phyloP scores from a whole-genome alignment of 352 stramenopile species.

The Globisporangium splendens region DNA sequence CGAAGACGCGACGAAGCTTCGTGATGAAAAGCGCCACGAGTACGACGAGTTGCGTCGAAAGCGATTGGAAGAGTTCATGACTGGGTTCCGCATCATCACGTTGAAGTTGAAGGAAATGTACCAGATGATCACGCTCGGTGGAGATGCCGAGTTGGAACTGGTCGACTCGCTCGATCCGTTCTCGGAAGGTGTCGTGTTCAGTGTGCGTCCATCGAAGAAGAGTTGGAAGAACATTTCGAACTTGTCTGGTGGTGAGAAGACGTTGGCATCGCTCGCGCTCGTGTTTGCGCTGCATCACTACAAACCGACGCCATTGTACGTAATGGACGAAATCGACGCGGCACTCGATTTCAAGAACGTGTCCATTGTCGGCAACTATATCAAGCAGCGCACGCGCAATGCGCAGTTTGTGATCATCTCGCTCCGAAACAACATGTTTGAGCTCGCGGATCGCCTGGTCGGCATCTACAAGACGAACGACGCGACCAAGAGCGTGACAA shows the following conservation, averaged over 20 bases:
- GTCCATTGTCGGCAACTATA: slow-evolving; percentile 99
- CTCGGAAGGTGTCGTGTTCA: slow-evolving; percentile 99
- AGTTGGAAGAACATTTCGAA: slow-evolving; percentile 99
- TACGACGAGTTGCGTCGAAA: slow-evolving; percentile 97
- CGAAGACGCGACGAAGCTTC: slow-evolving; percentile 90
- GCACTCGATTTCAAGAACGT: slow-evolving; percentile 99
- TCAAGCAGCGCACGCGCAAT: slow-evolving; percentile 99
- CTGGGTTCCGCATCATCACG: slow-evolving; percentile 97
- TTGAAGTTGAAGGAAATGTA: slow-evolving; percentile 99
- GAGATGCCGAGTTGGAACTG: slow-evolving; percentile 98
- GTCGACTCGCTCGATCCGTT: slow-evolving; percentile 99
- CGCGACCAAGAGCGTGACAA: slow-evolving; percentile 98
- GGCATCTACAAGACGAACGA: slow-evolving; percentile 99
- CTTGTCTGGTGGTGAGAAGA: slow-evolving; percentile 98
- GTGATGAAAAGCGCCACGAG: slow-evolving; percentile 91
- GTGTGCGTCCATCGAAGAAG: slow-evolving; percentile 98
- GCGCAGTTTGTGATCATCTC: slow-evolving; percentile 99
- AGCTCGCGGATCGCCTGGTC: slow-evolving; percentile 98
- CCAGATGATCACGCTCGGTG: slow-evolving; percentile 97
- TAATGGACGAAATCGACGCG: slow-evolving; percentile 96
- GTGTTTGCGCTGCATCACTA: slow-evolving; percentile 99
- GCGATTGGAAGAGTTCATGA: slow-evolving; percentile 99
- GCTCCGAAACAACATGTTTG: slow-evolving; percentile 99
- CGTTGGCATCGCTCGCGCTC: slow-evolving; percentile 97
- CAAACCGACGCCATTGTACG: slow-evolving; percentile 99